Evolutionary conservation across 179 eudicot species (phyloP), one percentile per base, ranked within the genome.

Genomic region (Actinidia chinensis): DNA sequence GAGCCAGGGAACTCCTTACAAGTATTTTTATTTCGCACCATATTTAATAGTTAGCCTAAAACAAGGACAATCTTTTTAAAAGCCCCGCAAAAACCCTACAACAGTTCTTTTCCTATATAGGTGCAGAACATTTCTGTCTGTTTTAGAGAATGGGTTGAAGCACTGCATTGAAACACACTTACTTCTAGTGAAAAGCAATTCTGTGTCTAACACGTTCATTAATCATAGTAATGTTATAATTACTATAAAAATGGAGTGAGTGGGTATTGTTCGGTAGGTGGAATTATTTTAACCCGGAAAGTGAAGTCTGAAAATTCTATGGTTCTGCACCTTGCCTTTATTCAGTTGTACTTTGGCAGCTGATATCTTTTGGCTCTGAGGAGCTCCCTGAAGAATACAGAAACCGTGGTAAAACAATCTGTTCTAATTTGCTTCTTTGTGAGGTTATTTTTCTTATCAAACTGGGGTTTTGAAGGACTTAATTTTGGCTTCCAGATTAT

Each of bases 321-420:
- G 40, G 17, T 44, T 10, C 28, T 8, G 17, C 23, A 18, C 28
- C 54, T 18, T 20, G 28, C 10, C 71, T 20, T 18, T 72, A 28
- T 74, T 79, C 90, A 93, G 98, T 95, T 93, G 6, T 93, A 93
- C 85, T 93, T 93, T 77, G 97, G 97, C 15, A 93, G 91, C 92
- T 80, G 98, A 93, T 46, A 97, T 97, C 44, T 84, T 93, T 88
- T 93, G 85, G 93, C 97, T 90, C 97, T 61, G 98, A 93, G 82
- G 91, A 85, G 79, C 90, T 93, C 28, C 98, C 98, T 6, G 97
- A 90, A 83, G 98, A 93, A 75, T 93, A 86, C 68, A 88, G 92
- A 80, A 83, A 90, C 76, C 92, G 87, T n/a, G 87, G 89, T 80
- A 97, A 79, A 82, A 82, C 23, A 60, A 22, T 55, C 18, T 5